Evolutionary conservation across 441 rosid genomes (phyloP).

Genomic region (Populus hybrid): DNA sequence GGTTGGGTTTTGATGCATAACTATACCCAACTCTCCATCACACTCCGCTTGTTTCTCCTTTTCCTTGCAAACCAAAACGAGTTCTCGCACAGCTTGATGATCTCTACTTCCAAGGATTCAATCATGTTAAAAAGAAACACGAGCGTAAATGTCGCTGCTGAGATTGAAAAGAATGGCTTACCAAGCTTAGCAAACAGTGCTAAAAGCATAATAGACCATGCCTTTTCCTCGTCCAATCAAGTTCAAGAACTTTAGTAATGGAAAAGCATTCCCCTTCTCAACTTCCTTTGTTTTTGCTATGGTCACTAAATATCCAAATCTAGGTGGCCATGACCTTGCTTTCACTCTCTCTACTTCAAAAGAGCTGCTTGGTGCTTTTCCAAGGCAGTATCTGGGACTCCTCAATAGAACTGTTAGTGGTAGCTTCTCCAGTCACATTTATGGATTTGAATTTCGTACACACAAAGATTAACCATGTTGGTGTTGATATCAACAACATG

Average conservation of each 20-base stretch:
- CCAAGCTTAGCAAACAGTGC: conserved; percentile 53
- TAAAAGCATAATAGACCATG: conserved; percentile 57
- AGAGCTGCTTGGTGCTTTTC: conserved; percentile 46
- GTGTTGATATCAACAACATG: conserved; percentile 61
- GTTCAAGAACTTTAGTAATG: conserved; percentile 40
- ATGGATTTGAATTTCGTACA: conserved; percentile 81
- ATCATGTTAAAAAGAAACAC: conserved; percentile 35
- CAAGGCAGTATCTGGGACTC: conserved; percentile 73
- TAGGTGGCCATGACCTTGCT: conserved; percentile 85
- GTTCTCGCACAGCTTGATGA: conserved; percentile 39
- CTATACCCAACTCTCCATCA: not conserved
- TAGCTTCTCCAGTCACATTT: conserved; percentile 49
- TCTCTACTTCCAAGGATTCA: conserved; percentile 57
- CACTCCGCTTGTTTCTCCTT: conserved; percentile 25
- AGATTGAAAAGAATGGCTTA: conserved; percentile 49
- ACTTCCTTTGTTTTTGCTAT: conserved; percentile 73
- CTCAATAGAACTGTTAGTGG: conserved; percentile 45
- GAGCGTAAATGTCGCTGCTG: conserved; percentile 48
- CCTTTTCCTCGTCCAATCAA: conserved; percentile 61
- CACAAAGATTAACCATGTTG: conserved; percentile 67
- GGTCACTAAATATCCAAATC: conserved; percentile 54
- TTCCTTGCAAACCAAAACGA: conserved; percentile 38
- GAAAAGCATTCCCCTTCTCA: conserved; percentile 59
- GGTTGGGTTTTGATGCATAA: too few relatives aligned
- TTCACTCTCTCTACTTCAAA: conserved; percentile 54